Percentiles rank a stretch among this genome's conserved stretches.
These are phyloP conservation scores for Lecanicillium sp. DNA, from an alignment of 2,329 filamentous ascomycete species.

Conservation along the genomic window DNA sequence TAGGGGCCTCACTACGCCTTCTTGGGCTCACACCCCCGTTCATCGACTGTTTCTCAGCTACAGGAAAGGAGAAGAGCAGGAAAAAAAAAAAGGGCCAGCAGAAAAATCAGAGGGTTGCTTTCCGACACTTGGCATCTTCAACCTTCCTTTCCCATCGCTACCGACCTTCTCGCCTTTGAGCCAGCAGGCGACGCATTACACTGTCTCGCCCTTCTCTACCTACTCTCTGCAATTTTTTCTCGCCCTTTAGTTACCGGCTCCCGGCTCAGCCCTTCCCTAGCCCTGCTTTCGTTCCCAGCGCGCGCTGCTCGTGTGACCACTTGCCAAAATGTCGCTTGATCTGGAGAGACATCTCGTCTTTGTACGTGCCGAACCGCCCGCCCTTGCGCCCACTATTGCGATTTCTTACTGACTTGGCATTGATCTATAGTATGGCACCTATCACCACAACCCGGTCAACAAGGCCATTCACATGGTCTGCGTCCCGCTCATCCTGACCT, in stretches of 20 bases:
- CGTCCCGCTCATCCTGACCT: constrained; percentile 69
- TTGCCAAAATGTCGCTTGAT: constrained; percentile 57
- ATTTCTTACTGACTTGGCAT: constrained; percentile 11
- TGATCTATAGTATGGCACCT: constrained; percentile 65
- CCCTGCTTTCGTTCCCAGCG: constrained; percentile 5
- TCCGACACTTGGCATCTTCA: constrained; percentile 3
- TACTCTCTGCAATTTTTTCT: background rate
- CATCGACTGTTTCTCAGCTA: background rate
- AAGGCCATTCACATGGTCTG: constrained; percentile 73
- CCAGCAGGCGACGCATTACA: no score
- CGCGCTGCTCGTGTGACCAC: constrained; percentile 14
- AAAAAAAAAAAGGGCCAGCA: constrained; percentile 6
- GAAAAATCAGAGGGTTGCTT: constrained; percentile 4
- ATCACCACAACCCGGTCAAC: constrained; percentile 74
- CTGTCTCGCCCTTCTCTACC: background rate
- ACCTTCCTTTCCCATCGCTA: no score
- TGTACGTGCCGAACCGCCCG: constrained; percentile 46
- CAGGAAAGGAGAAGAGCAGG: background rate
- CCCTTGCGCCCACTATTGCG: background rate
- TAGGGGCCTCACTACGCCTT: constrained; percentile 1
- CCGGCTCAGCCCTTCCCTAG: constrained; percentile 2
- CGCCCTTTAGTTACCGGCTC: background rate
- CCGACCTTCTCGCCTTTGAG: no score
- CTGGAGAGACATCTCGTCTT: constrained; percentile 78
- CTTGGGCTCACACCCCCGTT: constrained; percentile 1